These are phyloP conservation scores for Colletotrichum filicis DNA, from an alignment of 2,329 filamentous ascomycete genomes.

Conservation along the genomic window DNA sequence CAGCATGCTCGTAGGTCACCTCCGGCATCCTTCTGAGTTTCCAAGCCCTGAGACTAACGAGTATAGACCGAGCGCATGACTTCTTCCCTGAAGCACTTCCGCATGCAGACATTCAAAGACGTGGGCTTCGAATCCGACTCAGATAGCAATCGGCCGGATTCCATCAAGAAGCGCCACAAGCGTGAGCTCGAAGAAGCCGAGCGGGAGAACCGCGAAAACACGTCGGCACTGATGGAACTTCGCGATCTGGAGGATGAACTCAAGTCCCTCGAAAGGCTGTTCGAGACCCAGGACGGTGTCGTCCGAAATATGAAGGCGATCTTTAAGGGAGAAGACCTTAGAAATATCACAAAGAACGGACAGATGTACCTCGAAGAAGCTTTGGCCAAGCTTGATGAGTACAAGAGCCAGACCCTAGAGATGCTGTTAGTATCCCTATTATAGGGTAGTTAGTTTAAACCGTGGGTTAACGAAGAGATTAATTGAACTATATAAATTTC, in stretches of 20 bases:
- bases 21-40: background rate
- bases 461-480: no score
- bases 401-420: slow-evolving; percentile 62
- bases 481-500: no score
- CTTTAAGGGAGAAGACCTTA: slow-evolving; percentile 5
- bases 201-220: slow-evolving; percentile 70
- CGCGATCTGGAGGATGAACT: slow-evolving; percentile 74
- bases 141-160: slow-evolving; percentile 53
- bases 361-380: slow-evolving; percentile 62
- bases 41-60: background rate
- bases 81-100: slow-evolving; percentile 70
- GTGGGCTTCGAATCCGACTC: slow-evolving; percentile 47
- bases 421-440: no score
- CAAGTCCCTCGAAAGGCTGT: slow-evolving; percentile 64
- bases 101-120: slow-evolving; percentile 62
- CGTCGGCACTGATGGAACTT: slow-evolving; percentile 70
- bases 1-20: slow-evolving; percentile 63
- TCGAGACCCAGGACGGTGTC: slow-evolving; percentile 65
- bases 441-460: no score
- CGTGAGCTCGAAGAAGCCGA: slow-evolving; percentile 54
- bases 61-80: slow-evolving; percentile 70
- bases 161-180: slow-evolving; percentile 56
- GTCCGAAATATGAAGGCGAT: slow-evolving; percentile 46
- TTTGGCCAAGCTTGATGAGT: slow-evolving; percentile 63
- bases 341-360: slow-evolving; percentile 2